Evolutionary conservation across 2,329 filamentous ascomycete genomes (phyloP).

Genomic region (Colletotrichum coccodes): DNA sequence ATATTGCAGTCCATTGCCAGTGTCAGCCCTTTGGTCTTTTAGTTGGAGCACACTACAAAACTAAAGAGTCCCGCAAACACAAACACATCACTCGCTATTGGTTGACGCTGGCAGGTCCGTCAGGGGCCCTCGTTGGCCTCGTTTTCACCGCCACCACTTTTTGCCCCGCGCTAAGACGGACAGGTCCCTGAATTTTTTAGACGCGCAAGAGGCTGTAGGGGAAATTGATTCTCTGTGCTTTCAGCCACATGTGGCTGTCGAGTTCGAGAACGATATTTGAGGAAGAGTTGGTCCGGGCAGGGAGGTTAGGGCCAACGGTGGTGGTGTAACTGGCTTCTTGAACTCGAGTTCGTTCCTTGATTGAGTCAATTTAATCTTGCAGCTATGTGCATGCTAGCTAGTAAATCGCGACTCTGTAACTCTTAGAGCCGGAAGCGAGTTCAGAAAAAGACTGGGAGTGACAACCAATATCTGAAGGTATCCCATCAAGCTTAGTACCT

Average conservation of each 20-base stretch:
- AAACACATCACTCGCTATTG: slow-evolving; percentile 23
- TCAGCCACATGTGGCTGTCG: background rate
- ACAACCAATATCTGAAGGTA: too few relatives aligned
- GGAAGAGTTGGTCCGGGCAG: too few relatives aligned
- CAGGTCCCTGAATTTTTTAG: slow-evolving; percentile 6
- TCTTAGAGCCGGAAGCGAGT: background rate
- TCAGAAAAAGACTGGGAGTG: background rate
- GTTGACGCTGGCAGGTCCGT: background rate
- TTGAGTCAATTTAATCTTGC: background rate
- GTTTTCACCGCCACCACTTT: slow-evolving; percentile 17
- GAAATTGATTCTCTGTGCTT: background rate
- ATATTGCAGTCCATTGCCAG: slow-evolving; percentile 2
- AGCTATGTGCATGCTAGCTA: background rate
- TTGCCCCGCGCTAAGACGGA: slow-evolving; percentile 4
- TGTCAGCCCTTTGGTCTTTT: background rate
- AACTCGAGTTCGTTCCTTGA: background rate
- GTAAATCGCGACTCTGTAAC: background rate
- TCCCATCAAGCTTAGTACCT: too few relatives aligned
- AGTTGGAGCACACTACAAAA: background rate
- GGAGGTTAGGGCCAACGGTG: background rate
- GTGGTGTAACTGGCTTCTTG: background rate
- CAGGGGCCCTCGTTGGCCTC: background rate
- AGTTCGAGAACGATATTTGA: background rate
- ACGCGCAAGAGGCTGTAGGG: background rate
- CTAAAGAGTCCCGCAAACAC: slow-evolving; percentile 8